Conservation (phyloP, 2,329 filamentous ascomycete species). For the Pseudogymnoascus sp. region DNA sequence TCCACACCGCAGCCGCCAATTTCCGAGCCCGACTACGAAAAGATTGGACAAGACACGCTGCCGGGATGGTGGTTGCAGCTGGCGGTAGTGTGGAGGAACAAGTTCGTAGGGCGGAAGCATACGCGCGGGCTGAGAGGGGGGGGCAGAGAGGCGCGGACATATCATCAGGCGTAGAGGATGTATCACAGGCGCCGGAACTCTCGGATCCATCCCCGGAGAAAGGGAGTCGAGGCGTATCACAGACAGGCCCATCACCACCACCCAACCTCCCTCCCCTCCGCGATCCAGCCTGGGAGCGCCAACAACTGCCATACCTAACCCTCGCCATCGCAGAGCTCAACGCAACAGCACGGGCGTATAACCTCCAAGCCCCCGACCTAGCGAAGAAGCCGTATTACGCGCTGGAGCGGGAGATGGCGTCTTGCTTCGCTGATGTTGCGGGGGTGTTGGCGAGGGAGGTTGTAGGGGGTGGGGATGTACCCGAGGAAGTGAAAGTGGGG, state of each 20-base stretch:
- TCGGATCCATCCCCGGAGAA: no score
- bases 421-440: constrained; percentile 82
- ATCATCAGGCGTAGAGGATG: no score
- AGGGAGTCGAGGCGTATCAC: no score
- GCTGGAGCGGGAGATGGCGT: constrained; percentile 71
- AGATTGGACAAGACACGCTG: constrained; percentile 81
- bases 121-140: constrained; percentile 65
- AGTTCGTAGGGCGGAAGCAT: constrained; percentile 61
- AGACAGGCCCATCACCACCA: not conserved
- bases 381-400: constrained; percentile 90
- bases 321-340: constrained; percentile 76
- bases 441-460: constrained; percentile 68
- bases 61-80: constrained; percentile 66
- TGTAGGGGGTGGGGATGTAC: constrained; percentile 52
- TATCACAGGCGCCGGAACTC: no score
- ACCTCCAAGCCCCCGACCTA: constrained; percentile 85
- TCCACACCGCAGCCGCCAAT: constrained; percentile 58
- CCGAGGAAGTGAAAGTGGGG: constrained; percentile 36
- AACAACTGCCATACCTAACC: constrained; percentile 67
- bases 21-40: constrained; percentile 70
- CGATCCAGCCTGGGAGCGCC: constrained; percentile 66
- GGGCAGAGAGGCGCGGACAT: constrained; percentile 43
- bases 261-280: constrained; percentile 58
- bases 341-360: constrained; percentile 75
- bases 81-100: constrained; percentile 72